A percentile compares a stretch with the other conserved stretches of the same genome.
Conservation (phyloP, 306 rosid species). For the Vigna trinervia region DNA sequence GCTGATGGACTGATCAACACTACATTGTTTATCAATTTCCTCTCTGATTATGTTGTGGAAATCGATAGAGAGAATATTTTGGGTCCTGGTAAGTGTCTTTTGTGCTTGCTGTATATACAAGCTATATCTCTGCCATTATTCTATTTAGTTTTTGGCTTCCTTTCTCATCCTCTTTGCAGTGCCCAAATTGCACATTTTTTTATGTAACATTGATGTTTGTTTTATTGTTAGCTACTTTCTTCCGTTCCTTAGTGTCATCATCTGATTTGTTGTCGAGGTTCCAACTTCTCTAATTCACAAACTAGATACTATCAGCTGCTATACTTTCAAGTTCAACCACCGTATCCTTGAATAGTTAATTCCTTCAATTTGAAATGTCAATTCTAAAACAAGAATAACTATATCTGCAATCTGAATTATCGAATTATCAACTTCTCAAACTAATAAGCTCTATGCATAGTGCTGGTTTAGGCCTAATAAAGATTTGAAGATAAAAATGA, state of each 20-base stretch:
- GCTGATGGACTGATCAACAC: conserved; percentile 75
- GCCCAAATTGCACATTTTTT: conserved; percentile 8
- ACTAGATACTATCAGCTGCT: conserved; percentile 24
- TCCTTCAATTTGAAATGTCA: conserved; percentile 27
- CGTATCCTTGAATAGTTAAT: conserved; percentile 20
- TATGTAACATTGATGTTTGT: conserved; percentile 37
- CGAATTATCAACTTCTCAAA: conserved; percentile 19
- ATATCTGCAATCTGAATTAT: conserved; percentile 13
- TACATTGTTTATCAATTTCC: conserved; percentile 81
- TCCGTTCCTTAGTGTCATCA: conserved; percentile 10
- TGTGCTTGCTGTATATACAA: conserved; percentile 33
- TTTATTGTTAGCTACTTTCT: conserved; percentile 23
- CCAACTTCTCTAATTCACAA: neutral
- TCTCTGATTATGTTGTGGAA: conserved; percentile 89
- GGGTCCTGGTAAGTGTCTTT: conserved; percentile 83
- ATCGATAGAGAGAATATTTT: conserved; percentile 66
- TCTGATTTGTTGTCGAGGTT: conserved; percentile 7
- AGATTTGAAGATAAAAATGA: conserved; percentile 6
- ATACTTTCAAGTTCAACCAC: conserved; percentile 37
- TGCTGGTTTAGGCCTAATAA: conserved; percentile 31
- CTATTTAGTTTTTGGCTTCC: neutral
- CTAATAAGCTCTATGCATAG: neutral
- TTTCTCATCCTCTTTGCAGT: conserved; percentile 12
- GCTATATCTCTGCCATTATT: conserved; percentile 35
- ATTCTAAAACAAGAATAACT: conserved; percentile 27